Evolutionary conservation across 768 basidiomycete genomes (phyloP).

Genomic region (Coprinopsis cinerea): DNA sequence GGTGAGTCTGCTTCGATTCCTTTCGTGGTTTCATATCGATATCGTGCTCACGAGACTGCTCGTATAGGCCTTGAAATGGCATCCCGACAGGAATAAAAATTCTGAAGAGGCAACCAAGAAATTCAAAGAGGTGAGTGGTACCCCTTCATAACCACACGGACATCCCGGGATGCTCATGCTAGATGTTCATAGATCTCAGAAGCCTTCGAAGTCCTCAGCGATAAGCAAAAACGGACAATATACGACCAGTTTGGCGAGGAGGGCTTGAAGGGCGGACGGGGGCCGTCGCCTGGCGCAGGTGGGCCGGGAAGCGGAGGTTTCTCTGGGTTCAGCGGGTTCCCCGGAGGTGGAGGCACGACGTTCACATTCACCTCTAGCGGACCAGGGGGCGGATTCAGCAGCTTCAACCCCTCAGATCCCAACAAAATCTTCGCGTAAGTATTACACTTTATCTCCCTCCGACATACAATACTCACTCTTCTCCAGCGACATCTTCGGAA

Average conservation of each 20-base stretch:
- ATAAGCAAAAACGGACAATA: constrained; percentile 75
- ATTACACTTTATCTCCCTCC: neutral
- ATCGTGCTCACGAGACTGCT: too few relatives aligned
- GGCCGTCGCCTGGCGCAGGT: constrained; percentile 48
- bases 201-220: constrained; percentile 92
- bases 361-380: constrained; percentile 53
- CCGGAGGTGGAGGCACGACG: constrained; percentile 40
- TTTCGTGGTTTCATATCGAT: neutral
- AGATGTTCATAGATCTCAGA: constrained; percentile 69
- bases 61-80: constrained; percentile 82
- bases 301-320: constrained; percentile 32
- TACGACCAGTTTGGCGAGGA: constrained; percentile 97
- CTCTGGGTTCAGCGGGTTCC: constrained; percentile 33
- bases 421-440: constrained; percentile 86
- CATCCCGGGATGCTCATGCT: neutral
- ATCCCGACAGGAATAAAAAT: constrained; percentile 86
- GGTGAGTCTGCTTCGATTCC: constrained; percentile 38
- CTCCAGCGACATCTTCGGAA: constrained; percentile 53
- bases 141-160: neutral
- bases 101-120: constrained; percentile 82
- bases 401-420: constrained; percentile 75
- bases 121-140: constrained; percentile 78
- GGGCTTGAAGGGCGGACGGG: constrained; percentile 75
- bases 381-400: constrained; percentile 37
- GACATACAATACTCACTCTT: constrained; percentile 3